Evolutionary conservation across 2,329 filamentous ascomycete genomes (phyloP).

Genomic region (Ampelomyces quisqualis): DNA sequence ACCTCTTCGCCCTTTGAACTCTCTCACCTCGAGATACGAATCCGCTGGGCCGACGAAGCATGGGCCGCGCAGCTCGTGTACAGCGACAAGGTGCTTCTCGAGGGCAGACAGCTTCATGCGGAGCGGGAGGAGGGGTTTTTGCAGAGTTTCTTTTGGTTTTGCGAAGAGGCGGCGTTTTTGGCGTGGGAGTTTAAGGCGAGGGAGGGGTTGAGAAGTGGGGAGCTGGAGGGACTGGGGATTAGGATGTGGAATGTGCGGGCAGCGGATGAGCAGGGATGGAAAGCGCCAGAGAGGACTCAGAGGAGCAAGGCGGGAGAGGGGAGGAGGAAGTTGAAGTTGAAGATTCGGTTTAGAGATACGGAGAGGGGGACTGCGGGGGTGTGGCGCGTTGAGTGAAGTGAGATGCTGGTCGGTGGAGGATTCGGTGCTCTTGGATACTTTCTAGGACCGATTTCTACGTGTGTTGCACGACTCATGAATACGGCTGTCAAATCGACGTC

Average conservation of each 20-base stretch:
- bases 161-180: constrained; percentile 12
- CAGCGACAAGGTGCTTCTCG: constrained; percentile 5
- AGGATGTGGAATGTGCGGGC: too few species aligned
- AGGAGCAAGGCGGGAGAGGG: not conserved
- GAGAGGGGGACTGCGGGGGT: not conserved
- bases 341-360: constrained; percentile 2
- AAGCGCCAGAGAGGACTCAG: not conserved
- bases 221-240: too few species aligned
- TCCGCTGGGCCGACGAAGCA: constrained; percentile 6
- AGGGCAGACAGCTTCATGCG: constrained; percentile 5
- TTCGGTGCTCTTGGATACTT: too few species aligned
- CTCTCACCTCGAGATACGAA: constrained; percentile 3
- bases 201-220: constrained; percentile 2
- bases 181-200: constrained; percentile 10
- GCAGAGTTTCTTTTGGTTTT: constrained; percentile 13
- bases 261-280: too few species aligned
- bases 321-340: constrained; percentile 11
- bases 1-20: not conserved
- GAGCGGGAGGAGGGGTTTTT: constrained; percentile 1
- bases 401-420: too few species aligned
- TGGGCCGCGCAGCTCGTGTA: constrained; percentile 10
- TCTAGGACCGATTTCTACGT: too few species aligned
- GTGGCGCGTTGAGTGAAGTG: not conserved
- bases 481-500: too few species aligned
- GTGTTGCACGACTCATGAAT: too few species aligned